Evolutionary conservation across 2,329 filamentous ascomycete genomes (phyloP).

Genomic region (Rhinocladiella mackenziei): DNA sequence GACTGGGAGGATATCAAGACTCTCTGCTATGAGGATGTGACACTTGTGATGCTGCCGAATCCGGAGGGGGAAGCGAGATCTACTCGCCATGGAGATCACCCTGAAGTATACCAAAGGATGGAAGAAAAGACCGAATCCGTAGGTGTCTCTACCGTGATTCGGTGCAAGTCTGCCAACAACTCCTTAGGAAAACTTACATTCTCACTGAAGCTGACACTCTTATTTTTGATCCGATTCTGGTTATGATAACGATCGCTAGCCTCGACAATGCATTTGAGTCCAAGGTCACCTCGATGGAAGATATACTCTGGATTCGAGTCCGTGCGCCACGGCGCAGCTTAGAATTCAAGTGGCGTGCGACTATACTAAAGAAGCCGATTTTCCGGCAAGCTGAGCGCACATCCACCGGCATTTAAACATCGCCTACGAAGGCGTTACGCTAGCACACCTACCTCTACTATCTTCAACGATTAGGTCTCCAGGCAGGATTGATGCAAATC

Average conservation of each 20-base stretch:
- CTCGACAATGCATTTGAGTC: slow-evolving; percentile 15
- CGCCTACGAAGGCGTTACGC: slow-evolving; percentile 9
- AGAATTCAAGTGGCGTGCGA: slow-evolving; percentile 10
- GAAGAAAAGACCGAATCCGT: too few relatives aligned
- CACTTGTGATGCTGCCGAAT: too few relatives aligned
- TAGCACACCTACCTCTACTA: slow-evolving; percentile 14
- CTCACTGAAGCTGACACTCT: slow-evolving; percentile 10
- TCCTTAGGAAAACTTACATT: slow-evolving; percentile 6
- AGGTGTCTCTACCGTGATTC: slow-evolving; percentile 4
- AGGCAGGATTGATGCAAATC: slow-evolving; percentile 12
- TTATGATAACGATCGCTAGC: slow-evolving; percentile 8
- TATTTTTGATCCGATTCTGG: slow-evolving; percentile 9
- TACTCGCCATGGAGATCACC: too few relatives aligned
- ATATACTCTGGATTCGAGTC: slow-evolving; percentile 14
- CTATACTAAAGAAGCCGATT: slow-evolving; percentile 7
- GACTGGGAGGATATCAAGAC: too few relatives aligned
- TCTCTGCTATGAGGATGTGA: too few relatives aligned
- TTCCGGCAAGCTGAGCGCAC: slow-evolving; percentile 12
- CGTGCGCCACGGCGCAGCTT: slow-evolving; percentile 12
- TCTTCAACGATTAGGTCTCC: slow-evolving; percentile 9
- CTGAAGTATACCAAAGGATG: too few relatives aligned
- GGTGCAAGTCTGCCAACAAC: slow-evolving; percentile 6
- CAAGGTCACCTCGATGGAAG: slow-evolving; percentile 7
- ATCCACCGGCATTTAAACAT: slow-evolving; percentile 11
- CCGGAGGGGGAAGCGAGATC: too few relatives aligned